Base-by-base conservation (phyloP, 2,329 filamentous ascomycete genomes). In the Malbranchea cinnamomea region DNA sequence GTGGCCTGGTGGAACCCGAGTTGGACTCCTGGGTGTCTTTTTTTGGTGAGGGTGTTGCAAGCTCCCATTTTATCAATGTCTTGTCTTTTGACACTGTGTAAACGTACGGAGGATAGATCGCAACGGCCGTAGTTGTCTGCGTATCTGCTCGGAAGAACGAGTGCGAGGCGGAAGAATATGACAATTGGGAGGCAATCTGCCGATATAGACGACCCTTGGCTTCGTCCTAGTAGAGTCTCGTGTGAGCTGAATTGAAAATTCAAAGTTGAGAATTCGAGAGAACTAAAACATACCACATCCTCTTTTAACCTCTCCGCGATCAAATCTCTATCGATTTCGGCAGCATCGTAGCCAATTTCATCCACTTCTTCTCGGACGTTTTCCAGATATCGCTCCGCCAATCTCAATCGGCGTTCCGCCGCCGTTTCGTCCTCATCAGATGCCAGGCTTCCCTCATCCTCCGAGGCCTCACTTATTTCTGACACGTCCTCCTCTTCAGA, bases 351-450 rank as follows among this genome's bases (percentile, higher is more conserved):
- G 22, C 84, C 89, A 31, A 68, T 68, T 40, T 83, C 78, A 43
- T 91, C 78, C 34, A 83, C 74, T 42, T 93, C 79, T 46, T 79
- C 70, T 46, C 78, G 74, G 38, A 94, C 74, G 50, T 92, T 93
- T 32, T 93, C 78, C 32, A 98, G 68, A 53, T 98, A 95, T 46
- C 81, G 74, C 59, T 95, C 83, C 17, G 89, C 89, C 16, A 98
- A 68, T 41, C 82, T 74, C 46, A 93, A 59, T 44, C 89, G 70
- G 53, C 82, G 77, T 50, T 94, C 84, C 20, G 83, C 85, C 1
- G 79, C 84, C 13, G 89, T 95, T 61, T 95, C 87, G 39, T 71
- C 58, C 15, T 60, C 73, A 38, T 83, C 80, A 37, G 73, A 72
- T 1, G 76, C 80, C 19, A 66, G 67, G 15, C 69, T 71, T 8